Conservation (phyloP, 345 rosid genomes). For the Bruguiera gymnorhiza region DNA sequence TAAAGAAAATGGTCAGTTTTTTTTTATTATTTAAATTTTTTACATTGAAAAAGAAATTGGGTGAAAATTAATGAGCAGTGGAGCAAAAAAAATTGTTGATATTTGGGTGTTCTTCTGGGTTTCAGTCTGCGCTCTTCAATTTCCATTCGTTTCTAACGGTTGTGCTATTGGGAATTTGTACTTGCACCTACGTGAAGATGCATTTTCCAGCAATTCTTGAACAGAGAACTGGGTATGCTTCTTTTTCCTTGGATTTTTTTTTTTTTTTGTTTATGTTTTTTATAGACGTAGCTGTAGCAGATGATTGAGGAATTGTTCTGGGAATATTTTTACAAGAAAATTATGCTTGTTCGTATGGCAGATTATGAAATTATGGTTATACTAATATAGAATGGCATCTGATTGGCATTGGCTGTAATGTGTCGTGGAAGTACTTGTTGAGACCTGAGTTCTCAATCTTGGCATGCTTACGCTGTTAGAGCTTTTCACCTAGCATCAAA, state of each 20-base stretch:
- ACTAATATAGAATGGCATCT: too few species aligned
- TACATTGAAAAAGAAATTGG: neutral
- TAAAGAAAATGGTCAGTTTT: conserved; percentile 20
- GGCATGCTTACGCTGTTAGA: too few species aligned
- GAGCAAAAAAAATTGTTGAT: neutral
- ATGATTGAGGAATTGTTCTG: too few species aligned
- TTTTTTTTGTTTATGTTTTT: too few species aligned
- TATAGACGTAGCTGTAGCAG: too few species aligned
- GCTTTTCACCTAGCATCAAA: too few species aligned
- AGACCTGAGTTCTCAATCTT: too few species aligned
- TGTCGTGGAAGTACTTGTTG: too few species aligned
- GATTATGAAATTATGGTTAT: too few species aligned
- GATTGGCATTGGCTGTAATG: too few species aligned
- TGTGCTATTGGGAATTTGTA: conserved; percentile 83
- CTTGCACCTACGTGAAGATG: conserved; percentile 90
- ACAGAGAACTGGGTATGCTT: conserved; percentile 78
- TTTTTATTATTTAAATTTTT: neutral
- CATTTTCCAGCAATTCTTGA: conserved; percentile 93
- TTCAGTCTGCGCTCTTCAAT: conserved; percentile 90
- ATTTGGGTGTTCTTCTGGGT: neutral
- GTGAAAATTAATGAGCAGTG: neutral
- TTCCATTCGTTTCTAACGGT: conserved; percentile 89
- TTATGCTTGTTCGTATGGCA: too few species aligned
- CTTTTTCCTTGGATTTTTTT: neutral
- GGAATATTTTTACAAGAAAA: too few species aligned